phyloP scores from a whole-genome alignment of 805 yeast genomes.

The Cyberlindnera samutprakarnensis region DNA sequence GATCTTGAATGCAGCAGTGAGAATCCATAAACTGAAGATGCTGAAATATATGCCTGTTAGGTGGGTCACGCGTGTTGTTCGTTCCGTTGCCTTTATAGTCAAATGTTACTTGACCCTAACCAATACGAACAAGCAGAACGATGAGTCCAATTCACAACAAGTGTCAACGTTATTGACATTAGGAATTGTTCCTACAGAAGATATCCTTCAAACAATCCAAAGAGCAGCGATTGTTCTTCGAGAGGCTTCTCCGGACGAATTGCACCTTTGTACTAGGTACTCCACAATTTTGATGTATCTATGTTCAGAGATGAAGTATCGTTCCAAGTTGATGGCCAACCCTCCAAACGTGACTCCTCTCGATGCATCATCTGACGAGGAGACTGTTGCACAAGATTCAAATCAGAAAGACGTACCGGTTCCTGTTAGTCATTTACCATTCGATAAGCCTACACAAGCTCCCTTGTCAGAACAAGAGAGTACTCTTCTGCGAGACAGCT shows the following conservation, averaged over 20 bases:
- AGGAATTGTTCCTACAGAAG: constrained; percentile 63
- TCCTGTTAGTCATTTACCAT: neutral
- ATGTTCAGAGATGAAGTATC: constrained; percentile 64
- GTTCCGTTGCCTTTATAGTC: constrained; percentile 85
- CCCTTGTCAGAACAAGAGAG: neutral
- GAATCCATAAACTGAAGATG: constrained; percentile 58
- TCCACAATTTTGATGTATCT: constrained; percentile 70
- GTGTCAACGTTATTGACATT: constrained; percentile 42
- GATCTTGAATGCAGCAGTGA: constrained; percentile 58
- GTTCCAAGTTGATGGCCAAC: constrained; percentile 24
- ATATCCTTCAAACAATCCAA: constrained; percentile 58
- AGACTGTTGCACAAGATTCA: neutral
- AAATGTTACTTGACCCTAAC: constrained; percentile 72
- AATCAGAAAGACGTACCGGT: neutral
- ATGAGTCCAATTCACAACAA: constrained; percentile 30
- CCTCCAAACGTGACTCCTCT: constrained; percentile 22
- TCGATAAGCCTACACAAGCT: neutral
- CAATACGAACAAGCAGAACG: constrained; percentile 20
- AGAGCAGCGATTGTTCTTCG: constrained; percentile 65
- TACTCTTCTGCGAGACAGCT: neutral
- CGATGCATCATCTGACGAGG: constrained; percentile 17
- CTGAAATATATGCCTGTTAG: constrained; percentile 82
- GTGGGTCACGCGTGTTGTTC: constrained; percentile 80
- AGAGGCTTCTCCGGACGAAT: constrained; percentile 84
- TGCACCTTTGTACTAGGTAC: constrained; percentile 76